These are phyloP conservation scores for Thielaviopsis musarum DNA, from an alignment of 2,329 filamentous ascomycete genomes.

Conservation along the genomic window DNA sequence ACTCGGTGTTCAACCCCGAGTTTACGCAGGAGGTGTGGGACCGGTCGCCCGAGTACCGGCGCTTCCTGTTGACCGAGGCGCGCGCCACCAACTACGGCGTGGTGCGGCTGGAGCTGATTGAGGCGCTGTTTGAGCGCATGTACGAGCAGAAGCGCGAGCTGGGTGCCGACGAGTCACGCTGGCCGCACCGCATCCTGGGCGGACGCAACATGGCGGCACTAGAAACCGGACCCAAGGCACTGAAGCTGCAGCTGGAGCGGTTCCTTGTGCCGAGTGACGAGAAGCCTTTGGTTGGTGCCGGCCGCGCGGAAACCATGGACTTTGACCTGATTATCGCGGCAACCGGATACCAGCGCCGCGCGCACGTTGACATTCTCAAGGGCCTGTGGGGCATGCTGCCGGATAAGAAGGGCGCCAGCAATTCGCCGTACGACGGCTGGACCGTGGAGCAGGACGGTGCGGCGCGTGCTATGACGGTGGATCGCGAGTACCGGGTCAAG, in stretches of 20 bases:
- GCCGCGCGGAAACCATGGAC: constrained; percentile 43
- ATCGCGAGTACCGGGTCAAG: constrained; percentile 61
- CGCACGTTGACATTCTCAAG: constrained; percentile 62
- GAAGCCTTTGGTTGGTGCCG: constrained; percentile 26
- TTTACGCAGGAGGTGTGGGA: constrained; percentile 63
- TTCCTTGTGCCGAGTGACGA: constrained; percentile 6
- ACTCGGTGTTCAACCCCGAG: constrained; percentile 88
- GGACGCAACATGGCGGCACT: constrained; percentile 49
- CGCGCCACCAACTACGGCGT: constrained; percentile 89
- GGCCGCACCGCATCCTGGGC: constrained; percentile 68
- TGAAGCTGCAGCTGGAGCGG: constrained; percentile 39
- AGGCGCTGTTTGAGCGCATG: constrained; percentile 72
- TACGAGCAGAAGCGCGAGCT: constrained; percentile 69
- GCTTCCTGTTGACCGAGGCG: constrained; percentile 45
- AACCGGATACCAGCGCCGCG: constrained; percentile 67
- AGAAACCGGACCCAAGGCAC: constrained; percentile 28
- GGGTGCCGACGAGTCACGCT: constrained; percentile 49
- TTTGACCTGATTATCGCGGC: constrained; percentile 74
- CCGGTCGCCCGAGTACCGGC: constrained; percentile 45
- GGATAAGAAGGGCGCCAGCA: constrained; percentile 19
- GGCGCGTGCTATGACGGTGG: constrained; percentile 37
- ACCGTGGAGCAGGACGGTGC: constrained; percentile 22
- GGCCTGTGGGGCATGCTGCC: constrained; percentile 50
- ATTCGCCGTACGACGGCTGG: constrained; percentile 21
- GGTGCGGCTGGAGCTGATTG: constrained; percentile 77